Percentiles rank a stretch among this genome's conserved stretches.
phyloP scores from a whole-genome alignment of 2,329 filamentous ascomycete species.

The Sporothrix pallida region DNA sequence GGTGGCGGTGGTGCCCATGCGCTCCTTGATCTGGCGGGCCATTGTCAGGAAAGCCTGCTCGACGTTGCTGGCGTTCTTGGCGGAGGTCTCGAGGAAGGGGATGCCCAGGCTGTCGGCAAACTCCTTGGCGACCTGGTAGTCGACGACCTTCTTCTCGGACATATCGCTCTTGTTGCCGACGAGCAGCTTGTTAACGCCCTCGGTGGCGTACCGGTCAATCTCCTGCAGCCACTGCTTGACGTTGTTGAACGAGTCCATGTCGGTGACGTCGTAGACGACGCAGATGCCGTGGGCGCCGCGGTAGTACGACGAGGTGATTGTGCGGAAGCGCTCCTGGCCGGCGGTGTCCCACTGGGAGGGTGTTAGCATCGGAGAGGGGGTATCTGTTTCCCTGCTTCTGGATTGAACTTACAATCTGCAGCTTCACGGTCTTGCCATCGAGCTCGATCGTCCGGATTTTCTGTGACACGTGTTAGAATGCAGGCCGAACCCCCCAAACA shows the following conservation, averaged over 20 bases:
- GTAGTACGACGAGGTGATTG: conserved; percentile 99
- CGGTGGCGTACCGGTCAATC: conserved; percentile 98
- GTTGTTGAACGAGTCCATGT: conserved; percentile 99
- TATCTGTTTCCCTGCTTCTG: neutral
- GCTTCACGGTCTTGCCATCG: conserved; percentile 99
- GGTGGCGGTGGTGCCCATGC: conserved; percentile 93
- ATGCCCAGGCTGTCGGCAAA: conserved; percentile 99
- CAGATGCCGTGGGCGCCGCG: conserved; percentile 98
- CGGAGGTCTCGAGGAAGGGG: conserved; percentile 98
- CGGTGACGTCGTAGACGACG: conserved; percentile 99
- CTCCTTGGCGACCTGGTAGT: conserved; percentile 99
- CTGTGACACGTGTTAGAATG: conserved; percentile 52
- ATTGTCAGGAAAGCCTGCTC: conserved; percentile 99
- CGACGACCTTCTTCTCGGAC: conserved; percentile 99
- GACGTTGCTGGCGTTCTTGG: conserved; percentile 99
- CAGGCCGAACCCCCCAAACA: conserved; percentile 1
- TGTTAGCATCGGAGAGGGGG: conserved; percentile 7
- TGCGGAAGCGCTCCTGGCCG: conserved; percentile 98
- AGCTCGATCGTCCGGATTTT: conserved; percentile 99
- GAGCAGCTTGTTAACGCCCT: conserved; percentile 98
- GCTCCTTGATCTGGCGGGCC: conserved; percentile 99
- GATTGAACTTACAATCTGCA: conserved; percentile 79
- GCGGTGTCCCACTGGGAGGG: conserved; percentile 91
- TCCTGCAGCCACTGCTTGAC: conserved; percentile 99
- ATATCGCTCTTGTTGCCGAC: conserved; percentile 99